Conservation (phyloP, 495 filamentous ascomycete species). For the Penicillium turbatum region DNA sequence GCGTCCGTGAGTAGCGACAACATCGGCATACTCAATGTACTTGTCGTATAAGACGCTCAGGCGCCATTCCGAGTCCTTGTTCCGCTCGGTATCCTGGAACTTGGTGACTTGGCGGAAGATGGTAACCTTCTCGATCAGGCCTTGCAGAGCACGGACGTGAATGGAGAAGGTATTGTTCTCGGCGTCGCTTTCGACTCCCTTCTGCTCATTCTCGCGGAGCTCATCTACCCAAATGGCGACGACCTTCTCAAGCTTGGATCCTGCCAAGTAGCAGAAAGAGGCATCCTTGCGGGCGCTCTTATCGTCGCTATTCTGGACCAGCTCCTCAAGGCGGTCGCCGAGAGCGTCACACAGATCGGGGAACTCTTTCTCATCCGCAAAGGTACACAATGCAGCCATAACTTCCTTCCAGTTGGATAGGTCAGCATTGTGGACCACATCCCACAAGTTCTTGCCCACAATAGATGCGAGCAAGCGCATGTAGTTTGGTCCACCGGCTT, state of each 20-base stretch:
- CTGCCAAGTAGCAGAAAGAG: conserved; percentile 90
- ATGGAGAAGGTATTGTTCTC: conserved; percentile 83
- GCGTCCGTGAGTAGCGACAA: conserved; percentile 86
- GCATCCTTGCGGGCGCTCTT: conserved; percentile 73
- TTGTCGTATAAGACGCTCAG: conserved; percentile 84
- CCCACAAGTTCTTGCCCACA: conserved; percentile 95
- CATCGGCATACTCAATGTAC: conserved; percentile 95
- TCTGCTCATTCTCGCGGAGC: conserved; percentile 74
- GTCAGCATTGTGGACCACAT: conserved; percentile 94
- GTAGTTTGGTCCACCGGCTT: conserved; percentile 81
- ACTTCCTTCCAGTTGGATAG: conserved; percentile 92
- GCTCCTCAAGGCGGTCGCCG: conserved; percentile 84
- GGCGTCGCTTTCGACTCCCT: conserved; percentile 59
- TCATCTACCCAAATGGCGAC: conserved; percentile 90
- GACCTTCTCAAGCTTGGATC: conserved; percentile 96
- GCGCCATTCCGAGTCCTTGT: conserved; percentile 75
- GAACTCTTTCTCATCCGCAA: conserved; percentile 85
- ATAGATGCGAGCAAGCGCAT: conserved; percentile 85
- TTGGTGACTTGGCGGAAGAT: conserved; percentile 93
- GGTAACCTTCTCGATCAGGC: conserved; percentile 96
- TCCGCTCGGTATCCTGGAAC: conserved; percentile 75
- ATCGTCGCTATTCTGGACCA: conserved; percentile 44
- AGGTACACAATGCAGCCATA: conserved; percentile 93
- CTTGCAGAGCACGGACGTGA: conserved; percentile 82
- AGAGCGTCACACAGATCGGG: conserved; percentile 94